Base-by-base conservation (phyloP, 306 rosid species). In the Cicer yamashitae region DNA sequence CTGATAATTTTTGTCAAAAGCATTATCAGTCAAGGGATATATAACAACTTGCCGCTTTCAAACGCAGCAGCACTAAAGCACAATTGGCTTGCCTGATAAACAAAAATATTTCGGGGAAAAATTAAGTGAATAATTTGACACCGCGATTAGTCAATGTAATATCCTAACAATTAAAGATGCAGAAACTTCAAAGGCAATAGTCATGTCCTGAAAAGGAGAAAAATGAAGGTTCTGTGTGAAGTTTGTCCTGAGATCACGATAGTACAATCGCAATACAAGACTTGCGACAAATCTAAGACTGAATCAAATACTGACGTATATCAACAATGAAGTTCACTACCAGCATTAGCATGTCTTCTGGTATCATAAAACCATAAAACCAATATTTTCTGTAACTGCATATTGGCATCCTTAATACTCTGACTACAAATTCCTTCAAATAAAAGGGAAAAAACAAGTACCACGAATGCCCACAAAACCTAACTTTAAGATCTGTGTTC, bases 381-480 rank as follows among this genome's bases (percentile, higher is more conserved):
- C 40, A 70, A 65, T 40, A 79, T 70, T 84, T 83, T 73, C 77
- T 78, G 80, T 81, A 71, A 46, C 64, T 76, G 68, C 87, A 84
- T 30, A 82, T 41, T 44, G 67, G 70, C 81, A 81, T 74, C 81
- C 88, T 82, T 77, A 51, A 81, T 77, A 69, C 60, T 45, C 20
- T 74, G 70, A 64, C 54, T 84, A 79, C 83, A 78, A 17, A 59
- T 78, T 69, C 76, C 80, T 64, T 69, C 74, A 71, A 71, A 60
- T 61, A 68, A 83, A 63, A 30, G 75, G 45, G 58, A 56, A 58
- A 79, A 60, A 82, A 79, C 81, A 63, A 86, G 80, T 70, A 80
- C 84, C 83, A 81, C 69, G 79, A 82, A 80, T 84, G 83, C 80
- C 82, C 89, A 69, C 80, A 82, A 70, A 70, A 69, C 84, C 91